Conservation (phyloP, 768 basidiomycete genomes). For the Myochromella boudieri region DNA sequence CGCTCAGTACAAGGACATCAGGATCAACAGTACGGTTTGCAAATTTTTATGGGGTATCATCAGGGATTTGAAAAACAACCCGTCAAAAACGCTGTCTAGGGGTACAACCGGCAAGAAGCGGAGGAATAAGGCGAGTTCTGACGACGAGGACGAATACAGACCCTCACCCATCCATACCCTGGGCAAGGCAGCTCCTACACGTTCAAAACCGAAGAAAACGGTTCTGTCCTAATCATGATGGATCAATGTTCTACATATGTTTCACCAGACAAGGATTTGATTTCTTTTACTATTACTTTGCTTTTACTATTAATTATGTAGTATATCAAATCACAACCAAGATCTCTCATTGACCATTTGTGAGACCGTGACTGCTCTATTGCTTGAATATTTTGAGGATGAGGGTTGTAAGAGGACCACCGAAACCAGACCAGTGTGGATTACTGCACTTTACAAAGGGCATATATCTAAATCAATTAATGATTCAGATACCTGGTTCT, state of each 20-base stretch:
- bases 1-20: constrained; percentile 58
- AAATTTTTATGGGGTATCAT: constrained; percentile 61
- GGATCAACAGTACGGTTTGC: constrained; percentile 57
- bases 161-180: constrained; percentile 42
- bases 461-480: too few relatives aligned
- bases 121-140: constrained; percentile 28
- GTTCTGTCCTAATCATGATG: constrained; percentile 7
- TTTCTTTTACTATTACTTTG: too few relatives aligned
- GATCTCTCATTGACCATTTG: too few relatives aligned
- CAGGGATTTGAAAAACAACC: constrained; percentile 34
- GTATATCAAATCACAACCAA: too few relatives aligned
- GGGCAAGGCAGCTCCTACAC: constrained; percentile 39
- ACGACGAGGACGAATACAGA: constrained; percentile 47
- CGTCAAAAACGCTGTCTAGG: constrained; percentile 23
- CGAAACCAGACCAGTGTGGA: too few relatives aligned
- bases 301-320: too few relatives aligned
- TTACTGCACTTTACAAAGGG: too few relatives aligned
- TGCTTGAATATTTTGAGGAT: too few relatives aligned
- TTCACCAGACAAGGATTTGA: too few relatives aligned
- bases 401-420: too few relatives aligned
- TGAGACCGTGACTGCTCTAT: too few relatives aligned
- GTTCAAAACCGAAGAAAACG: constrained; percentile 33
- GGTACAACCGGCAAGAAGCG: constrained; percentile 28
- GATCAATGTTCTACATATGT: neutral
- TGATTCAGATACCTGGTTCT: too few relatives aligned